Evolutionary conservation across 352 stramenopile species (phyloP), one percentile per base, ranked within the genome.

Genomic region (Phytophthora vignae): DNA sequence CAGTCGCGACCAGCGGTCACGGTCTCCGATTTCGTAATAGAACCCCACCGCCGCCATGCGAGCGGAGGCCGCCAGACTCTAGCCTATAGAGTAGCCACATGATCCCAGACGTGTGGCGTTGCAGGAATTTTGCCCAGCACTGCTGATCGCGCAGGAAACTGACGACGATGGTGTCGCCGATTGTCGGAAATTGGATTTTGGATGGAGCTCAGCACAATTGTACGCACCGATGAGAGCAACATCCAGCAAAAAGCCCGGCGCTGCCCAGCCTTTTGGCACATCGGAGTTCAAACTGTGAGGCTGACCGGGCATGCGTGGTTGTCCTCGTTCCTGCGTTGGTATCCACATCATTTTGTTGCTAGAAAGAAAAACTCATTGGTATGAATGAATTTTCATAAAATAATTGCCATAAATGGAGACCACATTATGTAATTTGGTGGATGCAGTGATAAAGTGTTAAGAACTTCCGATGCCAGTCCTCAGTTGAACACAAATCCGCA

Each of bases 81-180:
- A n/a, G n/a, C n/a, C n/a, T n/a, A n/a, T n/a, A 72, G 52, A 44
- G 65, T 50, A 68, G 38, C 65, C 66, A 73, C 66, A 63, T 73
- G 66, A 62, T 73, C 50, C 54, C 65, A 56, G 40, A 55, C 57
- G 59, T 60, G 66, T 72, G 57, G 64, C 27, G 40, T 48, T 48
- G 40, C 15, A 14, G 40, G 40, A 19, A 17, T 19, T 56, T 64
- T 58, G 12, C 40, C 52, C 31, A 61, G 59, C 65, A 31, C 55
- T 25, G 33, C 48, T 58, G 25, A 71, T 71, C 36, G 15, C 42
- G 55, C 46, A 55, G 48, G 64, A 71, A 65, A 66, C 57, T 72
- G 65, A 68, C 66, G 66, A 73, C 66, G 52, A 68, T 55, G 64
- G 22, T 36, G 57, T 25, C 22, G 22, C 40, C 59, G 36, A 73